A percentile compares a stretch with the other conserved stretches of the same genome.
These are phyloP conservation scores for Talaromyces pinophilus DNA, from an alignment of 2,329 filamentous ascomycete genomes.

Conservation along the genomic window DNA sequence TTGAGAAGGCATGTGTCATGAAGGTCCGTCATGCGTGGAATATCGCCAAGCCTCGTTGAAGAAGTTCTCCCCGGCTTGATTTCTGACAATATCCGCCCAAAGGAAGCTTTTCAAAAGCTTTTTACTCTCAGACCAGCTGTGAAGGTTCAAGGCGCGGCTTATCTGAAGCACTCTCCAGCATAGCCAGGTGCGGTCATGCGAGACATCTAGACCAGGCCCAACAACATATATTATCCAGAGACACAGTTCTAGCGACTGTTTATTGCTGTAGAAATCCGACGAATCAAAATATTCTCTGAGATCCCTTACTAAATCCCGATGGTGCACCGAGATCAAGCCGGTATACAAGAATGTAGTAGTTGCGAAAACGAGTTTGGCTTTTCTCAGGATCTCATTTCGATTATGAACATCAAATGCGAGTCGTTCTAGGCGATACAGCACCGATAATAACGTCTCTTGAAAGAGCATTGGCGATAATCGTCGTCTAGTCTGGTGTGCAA, in stretches of 20 bases:
- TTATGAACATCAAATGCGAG: neutral
- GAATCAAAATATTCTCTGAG: neutral
- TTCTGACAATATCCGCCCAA: constrained; percentile 7
- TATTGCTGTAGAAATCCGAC: neutral
- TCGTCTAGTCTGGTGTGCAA: constrained; percentile 3
- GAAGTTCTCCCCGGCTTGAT: neutral
- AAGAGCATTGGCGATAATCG: constrained; percentile 1
- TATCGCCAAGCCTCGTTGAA: neutral
- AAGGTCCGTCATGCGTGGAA: too few relatives aligned
- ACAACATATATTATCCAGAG: constrained; percentile 4
- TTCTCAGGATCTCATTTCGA: constrained; percentile 6
- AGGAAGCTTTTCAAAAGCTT: constrained; percentile 7
- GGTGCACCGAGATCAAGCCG: neutral
- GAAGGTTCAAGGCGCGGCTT: neutral
- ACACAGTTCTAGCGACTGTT: neutral
- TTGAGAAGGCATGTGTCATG: too few relatives aligned
- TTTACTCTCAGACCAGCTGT: neutral
- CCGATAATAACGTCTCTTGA: constrained; percentile 14
- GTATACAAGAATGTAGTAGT: neutral
- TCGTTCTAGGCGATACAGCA: constrained; percentile 11
- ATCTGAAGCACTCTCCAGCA: neutral
- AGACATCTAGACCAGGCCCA: neutral
- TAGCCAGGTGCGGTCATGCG: constrained; percentile 3
- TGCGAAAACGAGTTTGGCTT: constrained; percentile 6
- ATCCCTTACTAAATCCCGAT: neutral